These are phyloP conservation scores for Amphicarpaea edgeworthii DNA, from an alignment of 306 rosid species.

Conservation along the genomic window DNA sequence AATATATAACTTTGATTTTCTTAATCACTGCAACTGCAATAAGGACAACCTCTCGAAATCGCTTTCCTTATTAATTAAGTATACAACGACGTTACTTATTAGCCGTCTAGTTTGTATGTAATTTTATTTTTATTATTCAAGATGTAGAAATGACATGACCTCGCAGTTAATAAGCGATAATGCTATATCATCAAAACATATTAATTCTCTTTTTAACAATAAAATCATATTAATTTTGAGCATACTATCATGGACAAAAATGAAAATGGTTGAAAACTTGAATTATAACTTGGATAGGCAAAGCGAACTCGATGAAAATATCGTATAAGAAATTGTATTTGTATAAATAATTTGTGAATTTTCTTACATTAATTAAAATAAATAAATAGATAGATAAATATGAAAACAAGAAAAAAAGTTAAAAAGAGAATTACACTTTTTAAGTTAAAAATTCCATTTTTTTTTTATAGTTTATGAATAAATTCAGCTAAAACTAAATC, in stretches of 20 bases:
- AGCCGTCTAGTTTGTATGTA: neutral
- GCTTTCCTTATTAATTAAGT: constrained; percentile 23
- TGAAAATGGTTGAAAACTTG: neutral
- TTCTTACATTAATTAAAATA: neutral
- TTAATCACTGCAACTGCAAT: neutral
- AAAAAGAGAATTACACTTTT: neutral
- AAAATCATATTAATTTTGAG: neutral
- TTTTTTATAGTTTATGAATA: neutral
- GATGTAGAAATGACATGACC: constrained; percentile 14
- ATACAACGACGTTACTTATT: constrained; percentile 12
- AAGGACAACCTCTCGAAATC: neutral
- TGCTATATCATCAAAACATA: neutral
- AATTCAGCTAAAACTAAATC: neutral
- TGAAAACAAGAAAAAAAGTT: neutral
- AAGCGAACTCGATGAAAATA: neutral
- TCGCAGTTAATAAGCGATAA: neutral
- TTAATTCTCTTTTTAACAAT: no score
- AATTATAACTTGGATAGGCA: neutral
- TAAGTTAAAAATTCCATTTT: neutral
- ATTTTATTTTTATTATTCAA: neutral
- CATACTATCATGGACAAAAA: neutral
- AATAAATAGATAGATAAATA: neutral
- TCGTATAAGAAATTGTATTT: neutral
- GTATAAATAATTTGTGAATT: neutral
- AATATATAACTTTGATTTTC: neutral